Evolutionary conservation across 345 rosid genomes (phyloP).

Genomic region (Eucalyptus caleyi): DNA sequence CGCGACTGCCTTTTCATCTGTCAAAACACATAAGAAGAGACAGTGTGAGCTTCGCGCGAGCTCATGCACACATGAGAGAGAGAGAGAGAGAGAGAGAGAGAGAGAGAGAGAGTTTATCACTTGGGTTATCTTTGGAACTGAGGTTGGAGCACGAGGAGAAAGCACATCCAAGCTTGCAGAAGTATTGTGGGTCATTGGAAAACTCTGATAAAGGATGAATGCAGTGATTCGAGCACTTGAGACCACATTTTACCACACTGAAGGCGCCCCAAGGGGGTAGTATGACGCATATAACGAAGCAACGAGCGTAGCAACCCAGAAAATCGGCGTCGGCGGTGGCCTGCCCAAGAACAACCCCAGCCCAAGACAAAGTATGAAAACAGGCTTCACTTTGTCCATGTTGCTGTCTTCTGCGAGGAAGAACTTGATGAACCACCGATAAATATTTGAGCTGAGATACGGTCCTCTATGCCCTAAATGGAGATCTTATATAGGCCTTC

Average conservation of each 20-base stretch:
- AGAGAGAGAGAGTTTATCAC: background rate
- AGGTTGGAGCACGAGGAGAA: constrained; percentile 14
- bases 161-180: constrained; percentile 41
- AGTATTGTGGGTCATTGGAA: background rate
- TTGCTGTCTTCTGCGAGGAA: background rate
- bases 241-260: background rate
- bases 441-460: background rate
- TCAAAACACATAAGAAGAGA: too few relatives aligned
- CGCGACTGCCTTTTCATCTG: too few relatives aligned
- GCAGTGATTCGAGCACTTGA: constrained; percentile 22
- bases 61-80: too few relatives aligned
- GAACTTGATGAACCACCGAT: background rate
- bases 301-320: constrained; percentile 14
- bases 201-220: background rate
- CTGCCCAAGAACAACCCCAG: constrained; percentile 3
- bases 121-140: constrained; percentile 23
- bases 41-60: too few relatives aligned
- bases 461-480: too few relatives aligned
- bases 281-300: constrained; percentile 16
- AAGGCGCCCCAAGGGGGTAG: background rate
- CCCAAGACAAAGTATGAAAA: background rate
- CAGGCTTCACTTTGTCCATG: background rate
- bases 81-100: background rate
- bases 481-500: too few relatives aligned
- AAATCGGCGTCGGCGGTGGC: background rate